These are phyloP conservation scores for Cercis canadensis DNA, from an alignment of 306 rosid genomes.

Conservation along the genomic window DNA sequence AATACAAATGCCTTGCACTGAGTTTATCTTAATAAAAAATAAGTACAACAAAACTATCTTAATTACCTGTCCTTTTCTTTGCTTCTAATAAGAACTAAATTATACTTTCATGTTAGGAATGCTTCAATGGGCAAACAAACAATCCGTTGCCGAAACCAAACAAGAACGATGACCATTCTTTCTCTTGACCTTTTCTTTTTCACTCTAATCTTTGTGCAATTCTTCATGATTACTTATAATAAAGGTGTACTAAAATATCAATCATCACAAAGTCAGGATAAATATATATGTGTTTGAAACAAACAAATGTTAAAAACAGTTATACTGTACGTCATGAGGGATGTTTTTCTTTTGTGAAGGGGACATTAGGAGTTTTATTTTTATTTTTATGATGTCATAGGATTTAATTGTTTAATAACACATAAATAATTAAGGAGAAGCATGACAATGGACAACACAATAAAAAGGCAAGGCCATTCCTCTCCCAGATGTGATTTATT, in stretches of 20 bases:
- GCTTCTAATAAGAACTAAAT: constrained; percentile 24
- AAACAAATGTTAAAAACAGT: neutral
- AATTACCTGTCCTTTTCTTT: constrained; percentile 16
- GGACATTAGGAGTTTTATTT: constrained; percentile 2
- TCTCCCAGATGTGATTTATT: constrained; percentile 5
- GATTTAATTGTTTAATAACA: constrained; percentile 20
- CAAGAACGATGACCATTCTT: neutral
- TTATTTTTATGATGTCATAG: constrained; percentile 36
- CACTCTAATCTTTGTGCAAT: neutral
- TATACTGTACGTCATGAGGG: constrained; percentile 16
- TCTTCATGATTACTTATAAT: neutral
- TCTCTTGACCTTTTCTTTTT: constrained; percentile 19
- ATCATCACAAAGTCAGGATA: neutral
- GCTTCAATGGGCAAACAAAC: neutral
- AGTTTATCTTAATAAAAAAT: neutral
- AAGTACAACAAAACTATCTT: constrained; percentile 6
- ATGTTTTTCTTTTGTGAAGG: constrained; percentile 31
- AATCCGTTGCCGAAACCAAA: constrained; percentile 17
- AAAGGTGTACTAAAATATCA: neutral
- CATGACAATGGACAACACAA: constrained; percentile 42
- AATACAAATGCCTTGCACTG: neutral
- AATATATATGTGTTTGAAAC: neutral
- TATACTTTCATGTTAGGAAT: neutral
- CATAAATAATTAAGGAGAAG: constrained; percentile 27
- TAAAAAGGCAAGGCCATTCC: constrained; percentile 16